Percentiles rank a stretch among this genome's conserved stretches.
Conservation (phyloP, 148 eudicot species). For the Amaranthus palmeri region DNA sequence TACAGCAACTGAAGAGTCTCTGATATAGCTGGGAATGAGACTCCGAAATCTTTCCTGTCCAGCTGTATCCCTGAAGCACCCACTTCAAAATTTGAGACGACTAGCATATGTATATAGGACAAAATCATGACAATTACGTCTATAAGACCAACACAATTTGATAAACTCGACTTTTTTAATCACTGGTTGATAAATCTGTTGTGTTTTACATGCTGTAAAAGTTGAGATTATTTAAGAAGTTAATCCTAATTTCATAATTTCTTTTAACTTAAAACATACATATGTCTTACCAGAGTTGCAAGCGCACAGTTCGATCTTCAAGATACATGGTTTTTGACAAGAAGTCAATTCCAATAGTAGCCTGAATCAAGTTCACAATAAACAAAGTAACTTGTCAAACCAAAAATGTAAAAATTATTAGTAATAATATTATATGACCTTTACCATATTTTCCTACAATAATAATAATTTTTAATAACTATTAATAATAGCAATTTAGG, state of each 20-base stretch:
- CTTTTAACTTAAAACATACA: background rate
- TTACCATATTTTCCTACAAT: too few species aligned
- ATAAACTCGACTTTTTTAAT: background rate
- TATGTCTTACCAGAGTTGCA: slow-evolving; percentile 61
- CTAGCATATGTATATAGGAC: background rate
- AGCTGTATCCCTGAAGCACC: slow-evolving; percentile 60
- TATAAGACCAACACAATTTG: background rate
- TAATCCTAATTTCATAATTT: background rate
- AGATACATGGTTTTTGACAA: slow-evolving; percentile 83
- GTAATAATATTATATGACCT: too few species aligned
- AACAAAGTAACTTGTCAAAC: background rate
- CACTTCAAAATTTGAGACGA: background rate
- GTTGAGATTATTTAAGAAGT: background rate
- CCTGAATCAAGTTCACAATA: slow-evolving; percentile 34
- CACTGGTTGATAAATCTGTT: background rate
- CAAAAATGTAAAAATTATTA: background rate
- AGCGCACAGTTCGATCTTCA: slow-evolving; percentile 75
- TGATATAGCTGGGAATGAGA: slow-evolving; percentile 72
- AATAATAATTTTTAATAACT: too few species aligned
- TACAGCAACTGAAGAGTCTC: slow-evolving; percentile 79
- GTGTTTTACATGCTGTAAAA: background rate
- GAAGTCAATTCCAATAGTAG: slow-evolving; percentile 75
- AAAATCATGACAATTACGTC: background rate
- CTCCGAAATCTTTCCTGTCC: slow-evolving; percentile 81
- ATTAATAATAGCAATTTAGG: too few species aligned